Percentiles rank a stretch among this genome's conserved stretches.
These are phyloP conservation scores for Symmetrospora coprosmae DNA, from an alignment of 768 basidiomycete genomes.

Conservation along the genomic window DNA sequence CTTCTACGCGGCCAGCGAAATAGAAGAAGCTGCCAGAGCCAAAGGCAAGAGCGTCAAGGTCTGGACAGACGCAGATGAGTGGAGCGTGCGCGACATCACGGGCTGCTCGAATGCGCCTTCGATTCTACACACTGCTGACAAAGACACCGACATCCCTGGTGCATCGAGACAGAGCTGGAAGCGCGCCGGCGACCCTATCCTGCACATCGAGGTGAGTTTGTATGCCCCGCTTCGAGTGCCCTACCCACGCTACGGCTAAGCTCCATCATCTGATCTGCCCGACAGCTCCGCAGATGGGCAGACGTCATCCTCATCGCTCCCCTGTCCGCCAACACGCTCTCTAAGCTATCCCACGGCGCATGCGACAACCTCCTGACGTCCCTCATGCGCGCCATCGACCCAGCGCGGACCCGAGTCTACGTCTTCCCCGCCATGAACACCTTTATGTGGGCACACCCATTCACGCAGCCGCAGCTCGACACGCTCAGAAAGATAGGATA, in stretches of 20 bases:
- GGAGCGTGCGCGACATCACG: constrained; percentile 64
- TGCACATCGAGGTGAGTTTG: constrained; percentile 76
- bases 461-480: constrained; percentile 70
- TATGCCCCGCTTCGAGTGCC: not conserved
- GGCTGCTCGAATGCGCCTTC: too few species aligned
- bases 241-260: too few species aligned
- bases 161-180: constrained; percentile 49
- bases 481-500: constrained; percentile 64
- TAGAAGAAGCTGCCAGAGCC: constrained; percentile 36
- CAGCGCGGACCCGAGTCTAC: constrained; percentile 62
- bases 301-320: constrained; percentile 89
- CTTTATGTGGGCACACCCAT: constrained; percentile 86
- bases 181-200: constrained; percentile 73
- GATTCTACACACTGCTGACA: too few species aligned
- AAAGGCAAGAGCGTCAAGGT: constrained; percentile 45
- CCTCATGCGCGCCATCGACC: constrained; percentile 64
- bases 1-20: constrained; percentile 53
- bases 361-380: constrained; percentile 79
- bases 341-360: constrained; percentile 73
- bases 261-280: not conserved
- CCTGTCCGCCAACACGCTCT: constrained; percentile 89
- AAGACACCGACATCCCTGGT: too few species aligned
- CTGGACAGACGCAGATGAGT: constrained; percentile 87
- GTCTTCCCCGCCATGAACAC: constrained; percentile 99
- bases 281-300: constrained; percentile 56